These are phyloP conservation scores for Apiotrichum siamense DNA, from an alignment of 1,284 basidiomycete genomes.

Conservation along the genomic window DNA sequence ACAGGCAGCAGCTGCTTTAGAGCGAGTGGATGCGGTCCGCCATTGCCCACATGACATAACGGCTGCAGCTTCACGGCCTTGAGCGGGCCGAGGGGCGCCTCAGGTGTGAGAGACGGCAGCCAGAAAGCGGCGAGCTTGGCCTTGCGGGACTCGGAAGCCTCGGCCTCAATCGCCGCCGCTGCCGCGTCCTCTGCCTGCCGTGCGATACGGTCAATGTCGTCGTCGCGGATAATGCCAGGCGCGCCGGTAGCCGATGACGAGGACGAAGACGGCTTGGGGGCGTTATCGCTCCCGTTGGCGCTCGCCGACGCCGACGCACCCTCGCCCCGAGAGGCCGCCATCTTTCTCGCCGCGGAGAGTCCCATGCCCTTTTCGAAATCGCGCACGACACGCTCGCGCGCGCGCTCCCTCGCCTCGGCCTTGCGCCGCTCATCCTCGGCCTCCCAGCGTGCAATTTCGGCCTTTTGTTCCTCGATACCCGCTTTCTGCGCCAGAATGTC, in stretches of 20 bases:
- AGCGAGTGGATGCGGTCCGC: conserved; percentile 57
- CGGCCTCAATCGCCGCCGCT: conserved; percentile 68
- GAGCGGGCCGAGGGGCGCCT: conserved; percentile 58
- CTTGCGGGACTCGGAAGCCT: conserved; percentile 70
- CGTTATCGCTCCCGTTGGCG: neutral
- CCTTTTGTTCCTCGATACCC: conserved; percentile 78
- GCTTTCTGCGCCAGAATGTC: conserved; percentile 62
- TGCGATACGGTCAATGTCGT: conserved; percentile 58
- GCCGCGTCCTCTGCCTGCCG: conserved; percentile 79
- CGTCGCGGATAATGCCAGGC: neutral
- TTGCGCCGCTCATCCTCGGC: conserved; percentile 69
- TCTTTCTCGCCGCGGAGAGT: conserved; percentile 42
- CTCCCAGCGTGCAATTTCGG: conserved; percentile 63
- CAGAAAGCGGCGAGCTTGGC: conserved; percentile 90
- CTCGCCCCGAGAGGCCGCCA: conserved; percentile 1
- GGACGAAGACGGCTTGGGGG: conserved; percentile 2
- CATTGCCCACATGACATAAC: conserved; percentile 71
- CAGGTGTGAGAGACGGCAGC: conserved; percentile 81
- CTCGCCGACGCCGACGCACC: conserved; percentile 3
- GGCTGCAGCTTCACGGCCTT: conserved; percentile 78
- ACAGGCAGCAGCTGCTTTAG: conserved; percentile 71
- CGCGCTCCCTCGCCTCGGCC: conserved; percentile 58
- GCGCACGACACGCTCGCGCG: conserved; percentile 70
- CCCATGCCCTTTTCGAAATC: conserved; percentile 77
- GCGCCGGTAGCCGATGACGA: conserved; percentile 2